These are phyloP conservation scores for Boletus vermiculosoides DNA, from an alignment of 768 basidiomycete species.

Conservation along the genomic window DNA sequence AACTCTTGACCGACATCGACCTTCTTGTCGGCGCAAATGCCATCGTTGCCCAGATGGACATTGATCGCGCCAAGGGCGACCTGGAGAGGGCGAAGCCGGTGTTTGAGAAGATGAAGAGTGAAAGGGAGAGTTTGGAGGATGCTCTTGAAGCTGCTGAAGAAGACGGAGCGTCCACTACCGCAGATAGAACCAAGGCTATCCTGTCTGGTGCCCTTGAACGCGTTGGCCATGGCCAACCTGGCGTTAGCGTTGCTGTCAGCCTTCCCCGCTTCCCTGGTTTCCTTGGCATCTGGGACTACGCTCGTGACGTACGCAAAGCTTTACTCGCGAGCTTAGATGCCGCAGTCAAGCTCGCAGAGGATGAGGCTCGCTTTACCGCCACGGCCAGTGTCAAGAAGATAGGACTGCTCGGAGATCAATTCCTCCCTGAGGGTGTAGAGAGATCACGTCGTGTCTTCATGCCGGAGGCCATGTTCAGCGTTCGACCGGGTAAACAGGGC, in stretches of 20 bases:
- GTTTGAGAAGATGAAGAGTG: constrained; percentile 81
- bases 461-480: constrained; percentile 96
- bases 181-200: constrained; percentile 52
- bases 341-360: constrained; percentile 76
- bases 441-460: constrained; percentile 82
- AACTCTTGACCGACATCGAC: constrained; percentile 88
- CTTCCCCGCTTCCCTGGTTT: constrained; percentile 86
- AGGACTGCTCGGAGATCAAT: constrained; percentile 64
- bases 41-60: constrained; percentile 79
- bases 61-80: constrained; percentile 67
- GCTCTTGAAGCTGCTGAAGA: constrained; percentile 81
- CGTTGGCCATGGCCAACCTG: constrained; percentile 74
- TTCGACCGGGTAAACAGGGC: constrained; percentile 42
- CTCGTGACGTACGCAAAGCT: constrained; percentile 69
- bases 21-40: constrained; percentile 83
- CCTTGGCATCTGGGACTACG: constrained; percentile 82
- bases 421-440: constrained; percentile 81
- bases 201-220: constrained; percentile 71
- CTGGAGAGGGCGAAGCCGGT: constrained; percentile 71
- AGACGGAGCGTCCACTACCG: constrained; percentile 53
- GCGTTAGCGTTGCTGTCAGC: constrained; percentile 46
- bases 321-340: constrained; percentile 81
- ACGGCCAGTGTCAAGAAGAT: constrained; percentile 64
- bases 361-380: constrained; percentile 74
- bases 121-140: constrained; percentile 74